These are phyloP conservation scores for Saposhnikovia divaricata DNA, from an alignment of 129 eudicot species.

Conservation along the genomic window DNA sequence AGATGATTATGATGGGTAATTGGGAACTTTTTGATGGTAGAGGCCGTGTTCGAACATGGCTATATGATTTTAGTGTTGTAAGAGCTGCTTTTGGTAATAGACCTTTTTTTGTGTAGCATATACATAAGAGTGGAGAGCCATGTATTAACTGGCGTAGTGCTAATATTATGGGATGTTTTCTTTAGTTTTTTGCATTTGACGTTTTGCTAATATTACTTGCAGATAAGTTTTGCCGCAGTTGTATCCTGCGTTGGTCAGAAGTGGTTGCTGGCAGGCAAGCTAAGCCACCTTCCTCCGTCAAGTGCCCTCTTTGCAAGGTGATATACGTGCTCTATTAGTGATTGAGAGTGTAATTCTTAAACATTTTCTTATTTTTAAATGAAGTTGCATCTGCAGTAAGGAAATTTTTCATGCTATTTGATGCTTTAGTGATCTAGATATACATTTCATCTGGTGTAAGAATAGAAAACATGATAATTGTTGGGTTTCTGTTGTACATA, in stretches of 20 bases:
- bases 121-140: not conserved
- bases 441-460: not conserved
- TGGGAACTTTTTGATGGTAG: not conserved
- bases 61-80: too few relatives aligned
- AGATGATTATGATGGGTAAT: too few relatives aligned
- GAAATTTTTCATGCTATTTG: not conserved
- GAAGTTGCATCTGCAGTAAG: not conserved
- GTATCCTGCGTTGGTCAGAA: constrained; percentile 68
- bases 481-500: not conserved
- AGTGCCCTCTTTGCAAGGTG: constrained; percentile 94
- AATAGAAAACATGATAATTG: not conserved
- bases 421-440: not conserved
- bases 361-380: not conserved
- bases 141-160: not conserved
- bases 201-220: constrained; percentile 18
- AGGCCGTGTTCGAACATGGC: too few relatives aligned
- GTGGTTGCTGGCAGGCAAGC: constrained; percentile 44
- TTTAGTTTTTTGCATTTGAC: not conserved
- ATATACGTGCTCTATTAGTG: constrained; percentile 6
- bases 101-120: too few relatives aligned
- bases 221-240: constrained; percentile 79
- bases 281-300: constrained; percentile 36
- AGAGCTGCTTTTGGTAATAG: not conserved
- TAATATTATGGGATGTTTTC: not conserved
- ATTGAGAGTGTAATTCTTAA: not conserved